Evolutionary conservation across 495 filamentous ascomycete species (phyloP).

Genomic region (Penicillium tannophilum): DNA sequence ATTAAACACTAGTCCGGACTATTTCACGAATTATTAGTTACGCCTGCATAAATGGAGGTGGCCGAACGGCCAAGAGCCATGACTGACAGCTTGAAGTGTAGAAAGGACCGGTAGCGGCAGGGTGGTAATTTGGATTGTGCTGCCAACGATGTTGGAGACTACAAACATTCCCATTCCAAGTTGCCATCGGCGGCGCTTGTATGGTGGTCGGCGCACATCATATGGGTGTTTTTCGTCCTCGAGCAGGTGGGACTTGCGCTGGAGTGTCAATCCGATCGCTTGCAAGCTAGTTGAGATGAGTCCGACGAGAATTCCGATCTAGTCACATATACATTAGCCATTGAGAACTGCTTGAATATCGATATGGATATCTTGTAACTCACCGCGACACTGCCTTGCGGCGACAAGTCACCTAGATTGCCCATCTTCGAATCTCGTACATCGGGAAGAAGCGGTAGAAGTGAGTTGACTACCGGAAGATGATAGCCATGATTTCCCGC

Average conservation of each 20-base stretch:
- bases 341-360: background rate
- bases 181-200: conserved; percentile 93
- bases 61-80: background rate
- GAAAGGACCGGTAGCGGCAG: conserved; percentile 93
- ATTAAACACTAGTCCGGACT: conserved; percentile 95
- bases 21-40: background rate
- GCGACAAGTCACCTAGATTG: conserved; percentile 79
- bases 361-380: conserved; percentile 28
- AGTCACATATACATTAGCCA: conserved; percentile 18
- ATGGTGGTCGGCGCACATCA: conserved; percentile 79
- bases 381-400: conserved; percentile 84
- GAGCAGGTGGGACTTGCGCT: conserved; percentile 97
- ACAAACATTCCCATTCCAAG: conserved; percentile 97
- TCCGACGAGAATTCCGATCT: conserved; percentile 93
- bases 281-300: conserved; percentile 91
- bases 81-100: conserved; percentile 80
- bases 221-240: conserved; percentile 90
- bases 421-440: conserved; percentile 57
- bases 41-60: background rate
- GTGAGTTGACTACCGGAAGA: conserved; percentile 25
- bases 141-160: conserved; percentile 88
- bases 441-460: conserved; percentile 23
- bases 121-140: conserved; percentile 96
- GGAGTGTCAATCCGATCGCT: conserved; percentile 93
- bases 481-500: conserved; percentile 27